Evolutionary conservation across 2,329 filamentous ascomycete species (phyloP), one percentile per base, ranked within the genome.

Genomic region (Fusarium napiforme): DNA sequence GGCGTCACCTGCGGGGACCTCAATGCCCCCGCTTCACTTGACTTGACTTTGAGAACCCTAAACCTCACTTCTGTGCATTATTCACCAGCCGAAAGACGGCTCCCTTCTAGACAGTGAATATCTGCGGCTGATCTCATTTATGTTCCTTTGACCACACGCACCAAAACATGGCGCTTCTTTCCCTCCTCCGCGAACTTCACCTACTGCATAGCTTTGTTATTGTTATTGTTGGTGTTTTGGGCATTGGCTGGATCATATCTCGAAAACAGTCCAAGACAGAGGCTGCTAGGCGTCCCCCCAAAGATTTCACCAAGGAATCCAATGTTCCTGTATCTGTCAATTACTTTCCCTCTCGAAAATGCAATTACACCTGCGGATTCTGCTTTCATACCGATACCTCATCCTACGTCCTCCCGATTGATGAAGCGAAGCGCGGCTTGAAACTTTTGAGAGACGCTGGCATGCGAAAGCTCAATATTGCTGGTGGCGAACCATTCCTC

Each of bases 271-370:
- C 23, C 14, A 18, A 39, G 3, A 2, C 19, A n/a, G 23, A 2
- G 9, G 9, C 2, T 16, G 6, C 12, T 10, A 10, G 3, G 2
- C 30, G 4, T 6, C 5, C 12, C 2, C 7, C 16, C 4, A 21
- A 46, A 15, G n/a, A 28, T 2, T 19, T 46, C 9, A 45, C 39
- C 18, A 34, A 26, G 16, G 23, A 58, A 5, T 28, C 40, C 7
- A 58, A 47, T 10, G 19, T 47, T 9, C 40, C 40, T 5, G 55
- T 58, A 9, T 58, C 55, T 2, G 40, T 47, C 19, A 58, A 58
- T 7, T 37, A 37, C 4, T 58, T 58, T 10, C 40, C 30, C 3
- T 58, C 55, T 9, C 30, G 40, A 18, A 47, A 37, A 28, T 47
- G 55, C 7, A 47, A 47, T 5, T 47, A 47, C 12, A 34, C 55